These are phyloP conservation scores for Kodamaea nitidulidarum DNA, from an alignment of 805 yeast genomes.

Conservation along the genomic window DNA sequence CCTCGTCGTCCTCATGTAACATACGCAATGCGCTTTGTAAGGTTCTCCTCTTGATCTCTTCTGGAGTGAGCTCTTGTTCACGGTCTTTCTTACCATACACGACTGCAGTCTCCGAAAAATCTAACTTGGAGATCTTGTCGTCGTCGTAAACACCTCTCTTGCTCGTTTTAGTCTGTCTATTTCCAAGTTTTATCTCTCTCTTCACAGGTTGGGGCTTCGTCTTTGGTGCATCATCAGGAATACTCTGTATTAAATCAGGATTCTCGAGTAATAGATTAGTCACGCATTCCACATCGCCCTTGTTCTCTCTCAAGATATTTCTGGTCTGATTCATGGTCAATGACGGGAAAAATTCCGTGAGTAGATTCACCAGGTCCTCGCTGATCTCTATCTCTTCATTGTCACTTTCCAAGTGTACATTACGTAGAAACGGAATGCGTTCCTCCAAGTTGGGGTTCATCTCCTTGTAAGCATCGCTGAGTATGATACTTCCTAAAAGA, in stretches of 20 bases:
- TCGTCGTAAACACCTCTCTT: conserved; percentile 24
- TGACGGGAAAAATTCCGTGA: conserved; percentile 66
- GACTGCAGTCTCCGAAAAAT: conserved; percentile 20
- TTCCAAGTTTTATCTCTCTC: conserved; percentile 1
- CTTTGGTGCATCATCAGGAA: conserved; percentile 16
- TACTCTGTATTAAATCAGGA: conserved; percentile 40
- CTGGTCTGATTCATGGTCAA: conserved; percentile 45
- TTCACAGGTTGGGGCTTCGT: conserved; percentile 11
- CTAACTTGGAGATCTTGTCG: conserved; percentile 27
- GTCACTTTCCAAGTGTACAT: conserved; percentile 9
- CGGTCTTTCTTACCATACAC: conserved; percentile 32
- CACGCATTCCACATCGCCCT: conserved; percentile 51
- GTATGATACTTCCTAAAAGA: conserved; percentile 49
- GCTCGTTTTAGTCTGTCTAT: conserved; percentile 5
- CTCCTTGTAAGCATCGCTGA: conserved; percentile 44
- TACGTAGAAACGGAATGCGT: conserved; percentile 46
- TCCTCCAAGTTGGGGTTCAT: conserved; percentile 49
- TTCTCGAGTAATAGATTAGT: conserved; percentile 61
- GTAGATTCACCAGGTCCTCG: conserved; percentile 36
- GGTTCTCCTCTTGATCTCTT: conserved; percentile 53
- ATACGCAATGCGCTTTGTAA: conserved; percentile 57
- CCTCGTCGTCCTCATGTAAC: conserved; percentile 73
- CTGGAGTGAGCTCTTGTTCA: conserved; percentile 16
- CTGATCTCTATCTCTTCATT: conserved; percentile 12
- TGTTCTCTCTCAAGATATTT: conserved; percentile 45